These are phyloP conservation scores for Jackrogersella minutella DNA, from an alignment of 495 filamentous ascomycete genomes.

Conservation along the genomic window DNA sequence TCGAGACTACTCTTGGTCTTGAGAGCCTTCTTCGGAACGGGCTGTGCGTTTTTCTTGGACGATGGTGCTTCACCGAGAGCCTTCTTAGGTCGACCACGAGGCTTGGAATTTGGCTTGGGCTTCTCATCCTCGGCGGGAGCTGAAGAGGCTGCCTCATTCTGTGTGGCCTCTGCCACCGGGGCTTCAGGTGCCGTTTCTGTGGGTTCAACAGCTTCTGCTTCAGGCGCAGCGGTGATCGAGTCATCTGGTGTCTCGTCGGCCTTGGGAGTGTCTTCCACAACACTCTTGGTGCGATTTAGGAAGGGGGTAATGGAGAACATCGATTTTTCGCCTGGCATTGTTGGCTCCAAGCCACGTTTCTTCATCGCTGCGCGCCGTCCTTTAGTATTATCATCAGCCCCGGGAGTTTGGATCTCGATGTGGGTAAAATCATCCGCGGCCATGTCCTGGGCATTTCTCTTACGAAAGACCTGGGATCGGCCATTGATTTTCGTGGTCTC, in stretches of 20 bases:
- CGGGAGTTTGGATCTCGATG: constrained; percentile 49
- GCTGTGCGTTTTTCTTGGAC: constrained; percentile 54
- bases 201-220: constrained; percentile 15
- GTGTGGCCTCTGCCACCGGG: not conserved
- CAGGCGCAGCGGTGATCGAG: constrained; percentile 31
- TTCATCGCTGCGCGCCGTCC: constrained; percentile 52
- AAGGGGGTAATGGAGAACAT: constrained; percentile 93
- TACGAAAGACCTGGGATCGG: constrained; percentile 42
- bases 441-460: constrained; percentile 46
- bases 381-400: constrained; percentile 43
- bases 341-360: constrained; percentile 62
- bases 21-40: constrained; percentile 41
- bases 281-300: constrained; percentile 76
- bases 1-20: constrained; percentile 42
- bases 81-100: constrained; percentile 54
- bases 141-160: constrained; percentile 10
- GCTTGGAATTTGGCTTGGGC: constrained; percentile 39
- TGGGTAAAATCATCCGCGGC: constrained; percentile 46
- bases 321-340: constrained; percentile 80
- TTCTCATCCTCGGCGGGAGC: constrained; percentile 26
- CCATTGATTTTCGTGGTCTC: constrained; percentile 47
- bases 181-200: constrained; percentile 14
- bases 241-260: constrained; percentile 36
- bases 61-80: constrained; percentile 46
- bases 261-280: constrained; percentile 43